phyloP scores from a whole-genome alignment of 176 grass and related monocot genomes.

The Carex pumila region DNA sequence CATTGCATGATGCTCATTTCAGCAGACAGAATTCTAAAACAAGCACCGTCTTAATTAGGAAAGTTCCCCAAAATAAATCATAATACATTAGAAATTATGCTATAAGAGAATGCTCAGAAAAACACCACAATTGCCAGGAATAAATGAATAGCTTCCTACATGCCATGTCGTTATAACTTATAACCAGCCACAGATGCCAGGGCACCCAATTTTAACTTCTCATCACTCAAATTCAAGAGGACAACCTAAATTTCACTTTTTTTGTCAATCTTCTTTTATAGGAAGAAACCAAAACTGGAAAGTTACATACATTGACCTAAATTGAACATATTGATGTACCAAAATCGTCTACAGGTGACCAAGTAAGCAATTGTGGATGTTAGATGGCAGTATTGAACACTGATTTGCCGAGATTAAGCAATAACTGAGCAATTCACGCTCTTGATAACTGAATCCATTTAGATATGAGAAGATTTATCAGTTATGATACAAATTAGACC shows the following conservation, averaged over 20 bases:
- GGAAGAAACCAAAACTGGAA: background rate
- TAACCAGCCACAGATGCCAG: background rate
- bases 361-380: background rate
- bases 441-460: background rate
- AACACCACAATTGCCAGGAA: background rate
- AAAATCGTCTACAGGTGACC: background rate
- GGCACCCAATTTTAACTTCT: background rate
- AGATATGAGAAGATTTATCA: background rate
- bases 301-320: conserved; percentile 17
- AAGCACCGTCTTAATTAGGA: background rate
- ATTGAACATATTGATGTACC: background rate
- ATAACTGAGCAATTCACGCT: background rate
- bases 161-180: background rate
- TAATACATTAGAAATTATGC: background rate
- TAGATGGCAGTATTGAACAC: background rate
- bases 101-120: background rate
- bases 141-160: background rate
- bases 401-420: background rate
- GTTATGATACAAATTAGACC: background rate
- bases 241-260: background rate
- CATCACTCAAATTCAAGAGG: background rate
- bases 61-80: background rate
- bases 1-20: background rate
- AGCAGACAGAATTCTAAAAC: background rate
- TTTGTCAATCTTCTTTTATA: background rate